A percentile compares a stretch with the other conserved stretches of the same genome.
phyloP scores from a whole-genome alignment of 257 asterid genomes.

The Solanum okadae region DNA sequence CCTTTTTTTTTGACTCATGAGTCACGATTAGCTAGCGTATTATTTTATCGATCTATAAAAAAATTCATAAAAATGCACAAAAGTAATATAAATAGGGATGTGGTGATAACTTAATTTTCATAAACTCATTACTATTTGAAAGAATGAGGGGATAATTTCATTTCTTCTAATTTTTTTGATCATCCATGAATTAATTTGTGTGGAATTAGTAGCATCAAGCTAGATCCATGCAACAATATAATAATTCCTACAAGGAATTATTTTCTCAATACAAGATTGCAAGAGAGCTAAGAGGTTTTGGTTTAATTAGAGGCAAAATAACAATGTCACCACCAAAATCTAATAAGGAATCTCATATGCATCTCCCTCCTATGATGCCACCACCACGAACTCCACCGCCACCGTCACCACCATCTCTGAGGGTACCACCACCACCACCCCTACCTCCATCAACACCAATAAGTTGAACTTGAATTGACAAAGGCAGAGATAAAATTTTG shows the following conservation, averaged over 20 bases:
- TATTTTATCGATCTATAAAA: background rate
- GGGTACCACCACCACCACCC: background rate
- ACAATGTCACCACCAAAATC: background rate
- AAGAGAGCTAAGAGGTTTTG: background rate
- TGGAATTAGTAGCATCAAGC: background rate
- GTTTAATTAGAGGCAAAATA: background rate
- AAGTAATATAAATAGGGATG: background rate
- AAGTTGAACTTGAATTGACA: background rate
- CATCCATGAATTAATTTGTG: background rate
- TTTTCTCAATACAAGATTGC: background rate
- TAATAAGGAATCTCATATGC: background rate
- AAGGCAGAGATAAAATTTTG: fast-evolving
- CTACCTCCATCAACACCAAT: background rate
- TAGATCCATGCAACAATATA: background rate
- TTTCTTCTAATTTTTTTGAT: background rate
- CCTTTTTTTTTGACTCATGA: background rate
- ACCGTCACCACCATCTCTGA: background rate
- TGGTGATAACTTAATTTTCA: background rate
- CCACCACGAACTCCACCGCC: background rate
- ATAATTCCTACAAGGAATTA: background rate
- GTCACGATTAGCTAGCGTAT: background rate
- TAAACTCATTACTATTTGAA: background rate
- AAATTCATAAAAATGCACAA: background rate
- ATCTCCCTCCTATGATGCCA: background rate
- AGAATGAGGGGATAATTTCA: background rate